Conservation (phyloP, 2,329 filamentous ascomycete genomes). For the Epichloe sibirici region DNA sequence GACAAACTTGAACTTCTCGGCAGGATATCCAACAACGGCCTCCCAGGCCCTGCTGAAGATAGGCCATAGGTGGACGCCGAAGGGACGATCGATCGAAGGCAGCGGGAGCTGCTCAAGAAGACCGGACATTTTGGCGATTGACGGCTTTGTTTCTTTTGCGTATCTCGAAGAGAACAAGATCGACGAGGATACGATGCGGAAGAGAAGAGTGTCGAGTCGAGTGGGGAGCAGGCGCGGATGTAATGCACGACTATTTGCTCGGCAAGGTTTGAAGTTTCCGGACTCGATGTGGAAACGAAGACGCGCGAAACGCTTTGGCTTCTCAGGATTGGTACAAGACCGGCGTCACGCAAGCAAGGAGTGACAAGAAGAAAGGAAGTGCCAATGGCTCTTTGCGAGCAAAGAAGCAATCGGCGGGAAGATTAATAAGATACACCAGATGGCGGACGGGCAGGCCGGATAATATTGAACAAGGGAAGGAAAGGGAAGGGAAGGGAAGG, state of each 20-base stretch:
- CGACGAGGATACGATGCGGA: neutral
- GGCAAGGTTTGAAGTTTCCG: slow-evolving; percentile 5
- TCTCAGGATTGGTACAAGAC: neutral
- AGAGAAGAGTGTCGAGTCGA: neutral
- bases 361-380: slow-evolving; percentile 22
- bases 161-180: neutral
- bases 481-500: slow-evolving; percentile 8
- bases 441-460: slow-evolving; percentile 9
- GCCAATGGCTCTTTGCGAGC: neutral
- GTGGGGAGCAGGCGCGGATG: neutral
- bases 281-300: neutral
- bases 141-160: neutral
- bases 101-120: slow-evolving; percentile 47
- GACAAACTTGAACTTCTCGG: slow-evolving; percentile 75
- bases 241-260: neutral
- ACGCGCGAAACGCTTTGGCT: neutral
- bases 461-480: slow-evolving; percentile 11
- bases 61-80: slow-evolving; percentile 85
- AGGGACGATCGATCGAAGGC: slow-evolving; percentile 82
- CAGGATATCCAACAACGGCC: slow-evolving; percentile 64
- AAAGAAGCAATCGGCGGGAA: neutral
- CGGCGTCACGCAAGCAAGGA: slow-evolving; percentile 17
- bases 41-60: slow-evolving; percentile 84
- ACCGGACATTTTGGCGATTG: slow-evolving; percentile 25
- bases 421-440: slow-evolving; percentile 12